Evolutionary conservation across 495 filamentous ascomycete genomes (phyloP).

Genomic region (Neurospora sp.): DNA sequence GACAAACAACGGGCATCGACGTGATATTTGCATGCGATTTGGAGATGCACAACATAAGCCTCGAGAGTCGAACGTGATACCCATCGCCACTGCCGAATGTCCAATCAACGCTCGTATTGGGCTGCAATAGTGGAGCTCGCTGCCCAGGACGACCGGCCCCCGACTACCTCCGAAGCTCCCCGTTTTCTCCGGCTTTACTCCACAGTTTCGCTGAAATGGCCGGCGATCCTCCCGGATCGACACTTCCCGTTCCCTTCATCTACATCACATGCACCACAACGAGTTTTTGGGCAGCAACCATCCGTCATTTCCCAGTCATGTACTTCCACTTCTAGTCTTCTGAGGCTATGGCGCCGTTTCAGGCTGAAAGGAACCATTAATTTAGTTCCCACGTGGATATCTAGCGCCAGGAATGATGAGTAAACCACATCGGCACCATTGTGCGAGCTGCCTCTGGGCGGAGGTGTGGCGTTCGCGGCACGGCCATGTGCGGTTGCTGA

Average conservation of each 20-base stretch:
- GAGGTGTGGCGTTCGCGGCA: neutral
- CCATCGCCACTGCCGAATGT: neutral
- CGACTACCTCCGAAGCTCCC: neutral
- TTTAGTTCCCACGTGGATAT: neutral
- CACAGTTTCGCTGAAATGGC: neutral
- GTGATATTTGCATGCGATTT: neutral
- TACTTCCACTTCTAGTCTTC: too few species aligned
- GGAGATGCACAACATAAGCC: neutral
- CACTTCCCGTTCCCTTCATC: neutral
- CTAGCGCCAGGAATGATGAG: neutral
- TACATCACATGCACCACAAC: neutral
- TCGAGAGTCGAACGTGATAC: neutral
- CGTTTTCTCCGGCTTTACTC: neutral
- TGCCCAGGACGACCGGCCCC: neutral
- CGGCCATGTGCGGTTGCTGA: neutral
- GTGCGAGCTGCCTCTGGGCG: neutral
- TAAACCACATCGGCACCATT: neutral
- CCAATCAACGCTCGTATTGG: neutral
- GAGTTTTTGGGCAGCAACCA: neutral
- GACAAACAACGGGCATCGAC: neutral
- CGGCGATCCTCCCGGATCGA: neutral
- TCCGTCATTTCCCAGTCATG: neutral
- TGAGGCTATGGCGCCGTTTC: too few species aligned
- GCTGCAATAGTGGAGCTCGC: neutral
- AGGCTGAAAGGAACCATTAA: neutral